These are phyloP conservation scores for Neoscytalidium dimidiatum DNA, from an alignment of 2,329 filamentous ascomycete species.

Conservation along the genomic window DNA sequence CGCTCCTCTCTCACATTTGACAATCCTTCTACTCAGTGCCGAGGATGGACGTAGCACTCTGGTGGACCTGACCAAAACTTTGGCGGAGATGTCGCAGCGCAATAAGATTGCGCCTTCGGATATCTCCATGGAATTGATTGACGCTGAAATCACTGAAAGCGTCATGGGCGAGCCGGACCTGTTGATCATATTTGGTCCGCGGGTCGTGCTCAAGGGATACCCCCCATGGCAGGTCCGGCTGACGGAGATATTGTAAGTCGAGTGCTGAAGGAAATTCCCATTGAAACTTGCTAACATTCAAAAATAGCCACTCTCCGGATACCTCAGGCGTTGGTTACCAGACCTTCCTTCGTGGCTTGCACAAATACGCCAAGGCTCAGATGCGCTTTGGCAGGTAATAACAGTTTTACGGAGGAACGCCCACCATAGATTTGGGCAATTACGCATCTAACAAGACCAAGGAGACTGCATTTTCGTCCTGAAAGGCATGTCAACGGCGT, in stretches of 20 bases:
- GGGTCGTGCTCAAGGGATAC: slow-evolving; percentile 84
- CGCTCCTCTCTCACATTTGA: slow-evolving; percentile 46
- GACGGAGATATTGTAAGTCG: slow-evolving; percentile 82
- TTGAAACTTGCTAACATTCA: not conserved
- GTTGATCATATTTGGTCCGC: slow-evolving; percentile 81
- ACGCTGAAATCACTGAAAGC: slow-evolving; percentile 77
- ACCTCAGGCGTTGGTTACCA: slow-evolving; percentile 89
- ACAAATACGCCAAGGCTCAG: slow-evolving; percentile 82
- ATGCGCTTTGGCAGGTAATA: slow-evolving; percentile 73
- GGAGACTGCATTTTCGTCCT: not conserved
- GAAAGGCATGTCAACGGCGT: not conserved
- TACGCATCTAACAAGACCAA: not conserved
- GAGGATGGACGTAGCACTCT: slow-evolving; percentile 92
- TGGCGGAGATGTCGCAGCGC: slow-evolving; percentile 92
- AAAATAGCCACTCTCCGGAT: slow-evolving; percentile 57
- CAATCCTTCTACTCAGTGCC: slow-evolving; percentile 77
- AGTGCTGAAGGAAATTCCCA: not conserved
- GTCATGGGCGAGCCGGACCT: slow-evolving; percentile 90
- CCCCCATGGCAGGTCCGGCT: slow-evolving; percentile 95
- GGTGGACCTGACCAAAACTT: slow-evolving; percentile 90
- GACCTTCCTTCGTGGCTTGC: slow-evolving; percentile 82
- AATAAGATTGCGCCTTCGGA: slow-evolving; percentile 79
- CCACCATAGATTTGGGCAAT: not conserved
- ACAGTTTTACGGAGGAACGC: not conserved
- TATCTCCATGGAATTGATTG: slow-evolving; percentile 82